Evolutionary conservation across 192 early-diverging fungal species (phyloP), one percentile per base, ranked within the genome.

Genomic region (Backusella mclennaniae): DNA sequence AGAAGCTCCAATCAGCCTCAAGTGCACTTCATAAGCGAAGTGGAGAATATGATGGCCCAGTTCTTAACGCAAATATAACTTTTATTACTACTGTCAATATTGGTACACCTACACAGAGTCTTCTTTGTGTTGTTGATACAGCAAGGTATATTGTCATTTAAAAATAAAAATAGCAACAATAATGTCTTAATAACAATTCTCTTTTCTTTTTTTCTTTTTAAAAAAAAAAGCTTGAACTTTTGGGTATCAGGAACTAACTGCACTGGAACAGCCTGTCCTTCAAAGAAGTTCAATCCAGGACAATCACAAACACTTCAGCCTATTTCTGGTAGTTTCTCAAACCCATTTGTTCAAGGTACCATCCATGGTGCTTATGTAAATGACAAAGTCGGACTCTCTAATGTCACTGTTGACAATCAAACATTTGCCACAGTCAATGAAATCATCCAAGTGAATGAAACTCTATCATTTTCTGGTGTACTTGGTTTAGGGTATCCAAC

Each of bases 111-210:
- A 8, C 21, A 26, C 56, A 63, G 26, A 14, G 9, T 29, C 21
- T 63, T 63, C 9, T 63, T 63, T 63, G 56, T 63, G 26, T 63
- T 63, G 56, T 59, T 59, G 53, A 59, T 59, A 59, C 53, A 59
- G n/a, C 53, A 59, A 59, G 53, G 53, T 59, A 59, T 23, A 26
- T 53, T 38, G 9, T 39, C 38, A 56, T 19, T 21, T 21, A 56
- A 21, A 19, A 2, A 56, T 21, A 21, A 21, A 23, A 19, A 49
- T 15, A 49, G 39, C 15, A 19, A 44, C 14, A 44, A 17, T 15
- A 44, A 44, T 44, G 5, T 17, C 15, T 44, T 17, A 44, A 44
- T 56, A 21, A 0, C n/a, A 8, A 19, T 49, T 49, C 0, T 49
- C 3, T 49, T 49, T 15, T 49, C 0, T 49, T 53, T 21, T 53